These are phyloP conservation scores for Suhomyces chickasaworum DNA, from an alignment of 1,139 yeast species.

Conservation along the genomic window DNA sequence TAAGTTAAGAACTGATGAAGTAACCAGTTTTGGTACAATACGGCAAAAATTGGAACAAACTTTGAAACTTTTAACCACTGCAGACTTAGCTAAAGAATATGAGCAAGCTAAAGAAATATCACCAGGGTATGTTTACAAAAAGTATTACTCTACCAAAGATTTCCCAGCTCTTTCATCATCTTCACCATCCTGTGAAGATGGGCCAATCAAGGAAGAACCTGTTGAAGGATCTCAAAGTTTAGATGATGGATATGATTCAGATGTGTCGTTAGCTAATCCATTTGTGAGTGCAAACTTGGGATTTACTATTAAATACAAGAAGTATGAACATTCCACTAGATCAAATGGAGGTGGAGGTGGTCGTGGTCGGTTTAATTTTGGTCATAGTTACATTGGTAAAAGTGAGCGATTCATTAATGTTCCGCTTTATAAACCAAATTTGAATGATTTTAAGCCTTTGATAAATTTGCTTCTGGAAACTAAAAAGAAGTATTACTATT, in stretches of 20 bases:
- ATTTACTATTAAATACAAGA: constrained; percentile 45
- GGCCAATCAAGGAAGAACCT: constrained; percentile 2
- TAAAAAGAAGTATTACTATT: constrained; percentile 37
- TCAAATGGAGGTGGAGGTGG: constrained; percentile 11
- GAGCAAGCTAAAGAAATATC: constrained; percentile 20
- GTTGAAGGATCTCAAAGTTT: constrained; percentile 20
- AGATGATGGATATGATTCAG: constrained; percentile 44
- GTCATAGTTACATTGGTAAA: constrained; percentile 8
- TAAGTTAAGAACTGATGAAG: constrained; percentile 50
- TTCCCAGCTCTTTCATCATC: constrained; percentile 34
- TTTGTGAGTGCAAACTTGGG: constrained; percentile 51
- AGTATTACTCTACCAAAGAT: constrained; percentile 33
- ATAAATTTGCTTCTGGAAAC: constrained; percentile 31
- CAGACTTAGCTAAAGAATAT: constrained; percentile 29
- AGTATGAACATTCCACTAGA: constrained; percentile 22
- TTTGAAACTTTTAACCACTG: constrained; percentile 28
- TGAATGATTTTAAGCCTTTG: constrained; percentile 30
- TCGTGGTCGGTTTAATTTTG: constrained; percentile 14
- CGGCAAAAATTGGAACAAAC: constrained; percentile 55
- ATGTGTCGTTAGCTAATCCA: constrained; percentile 56
- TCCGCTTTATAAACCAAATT: constrained; percentile 37
- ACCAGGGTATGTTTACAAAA: constrained; percentile 17
- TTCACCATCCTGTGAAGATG: constrained; percentile 19
- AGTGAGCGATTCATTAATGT: constrained; percentile 24
- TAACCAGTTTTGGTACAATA: constrained; percentile 52